A percentile compares a stretch with the other conserved stretches of the same genome.
Conservation (phyloP, 805 yeast species). For the Myxozyma kluyveri region DNA sequence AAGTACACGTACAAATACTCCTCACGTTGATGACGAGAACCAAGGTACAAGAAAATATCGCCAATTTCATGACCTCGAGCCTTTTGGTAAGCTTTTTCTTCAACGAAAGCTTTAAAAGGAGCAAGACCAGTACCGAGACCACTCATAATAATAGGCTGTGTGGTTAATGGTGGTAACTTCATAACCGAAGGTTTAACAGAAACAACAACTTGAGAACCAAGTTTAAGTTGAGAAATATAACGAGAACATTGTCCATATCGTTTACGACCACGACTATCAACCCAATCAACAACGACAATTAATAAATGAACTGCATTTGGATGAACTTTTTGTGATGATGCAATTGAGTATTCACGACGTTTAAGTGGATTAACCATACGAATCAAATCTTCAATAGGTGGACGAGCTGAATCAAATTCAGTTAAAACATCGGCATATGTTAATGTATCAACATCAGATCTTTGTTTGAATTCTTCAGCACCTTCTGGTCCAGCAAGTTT, state of each 20-base stretch:
- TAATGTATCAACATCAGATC: conserved; percentile 78
- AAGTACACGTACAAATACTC: conserved; percentile 58
- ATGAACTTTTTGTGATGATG: conserved; percentile 90
- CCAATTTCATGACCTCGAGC: conserved; percentile 88
- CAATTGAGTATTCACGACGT: conserved; percentile 96
- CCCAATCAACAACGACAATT: conserved; percentile 96
- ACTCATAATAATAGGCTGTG: conserved; percentile 91
- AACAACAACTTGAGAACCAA: conserved; percentile 86
- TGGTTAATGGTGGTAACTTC: conserved; percentile 86
- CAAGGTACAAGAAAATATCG: conserved; percentile 79
- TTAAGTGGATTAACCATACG: conserved; percentile 79
- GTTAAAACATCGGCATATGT: conserved; percentile 78
- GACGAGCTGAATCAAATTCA: conserved; percentile 79
- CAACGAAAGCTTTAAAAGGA: conserved; percentile 95
- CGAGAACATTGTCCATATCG: conserved; percentile 95
- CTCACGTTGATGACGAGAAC: conserved; percentile 92
- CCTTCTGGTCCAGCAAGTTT: conserved; percentile 74
- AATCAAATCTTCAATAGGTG: conserved; percentile 65
- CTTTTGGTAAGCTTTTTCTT: conserved; percentile 91
- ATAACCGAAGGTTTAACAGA: conserved; percentile 95
- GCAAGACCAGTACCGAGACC: conserved; percentile 98
- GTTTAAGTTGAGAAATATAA: conserved; percentile 70
- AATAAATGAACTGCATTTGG: conserved; percentile 86
- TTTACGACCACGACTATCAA: conserved; percentile 76
- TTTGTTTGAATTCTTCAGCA: conserved; percentile 76